Conservation (phyloP, 148 eudicot genomes). For the Suaeda aralocaspica region DNA sequence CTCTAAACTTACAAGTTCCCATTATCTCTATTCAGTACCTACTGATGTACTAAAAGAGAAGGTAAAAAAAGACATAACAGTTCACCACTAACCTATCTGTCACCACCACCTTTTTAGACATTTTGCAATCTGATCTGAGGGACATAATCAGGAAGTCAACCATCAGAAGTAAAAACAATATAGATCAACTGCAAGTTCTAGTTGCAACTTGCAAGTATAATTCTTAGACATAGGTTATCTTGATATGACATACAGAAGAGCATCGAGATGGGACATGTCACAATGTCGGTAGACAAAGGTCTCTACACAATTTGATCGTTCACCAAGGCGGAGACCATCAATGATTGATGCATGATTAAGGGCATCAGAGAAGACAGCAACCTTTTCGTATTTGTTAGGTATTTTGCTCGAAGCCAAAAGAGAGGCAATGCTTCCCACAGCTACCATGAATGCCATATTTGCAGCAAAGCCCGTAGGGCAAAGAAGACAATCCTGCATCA, state of each 20-base stretch:
- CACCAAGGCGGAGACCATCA: slow-evolving; percentile 95
- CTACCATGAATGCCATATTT: slow-evolving; percentile 93
- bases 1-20: not conserved
- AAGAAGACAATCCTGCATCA: slow-evolving; percentile 93
- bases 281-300: slow-evolving; percentile 82
- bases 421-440: slow-evolving; percentile 74
- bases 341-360: slow-evolving; percentile 96
- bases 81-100: slow-evolving; percentile 73
- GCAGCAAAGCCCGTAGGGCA: slow-evolving; percentile 99
- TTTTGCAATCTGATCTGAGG: slow-evolving; percentile 59
- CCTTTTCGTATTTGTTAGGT: slow-evolving; percentile 46
- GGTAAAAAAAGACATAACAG: slow-evolving; percentile 1
- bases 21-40: not conserved
- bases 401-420: slow-evolving; percentile 47
- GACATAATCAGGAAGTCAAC: slow-evolving; percentile 8
- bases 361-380: slow-evolving; percentile 95
- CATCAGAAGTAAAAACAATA: slow-evolving; percentile 7
- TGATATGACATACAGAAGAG: slow-evolving; percentile 52
- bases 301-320: slow-evolving; percentile 57
- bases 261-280: slow-evolving; percentile 85
- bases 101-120: slow-evolving; percentile 77
- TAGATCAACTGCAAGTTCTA: not conserved
- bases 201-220: not conserved
- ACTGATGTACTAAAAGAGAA: not conserved
- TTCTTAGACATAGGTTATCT: not conserved